These are phyloP conservation scores for Talaromyces rugulosus DNA, from an alignment of 2,329 filamentous ascomycete species.

Conservation along the genomic window DNA sequence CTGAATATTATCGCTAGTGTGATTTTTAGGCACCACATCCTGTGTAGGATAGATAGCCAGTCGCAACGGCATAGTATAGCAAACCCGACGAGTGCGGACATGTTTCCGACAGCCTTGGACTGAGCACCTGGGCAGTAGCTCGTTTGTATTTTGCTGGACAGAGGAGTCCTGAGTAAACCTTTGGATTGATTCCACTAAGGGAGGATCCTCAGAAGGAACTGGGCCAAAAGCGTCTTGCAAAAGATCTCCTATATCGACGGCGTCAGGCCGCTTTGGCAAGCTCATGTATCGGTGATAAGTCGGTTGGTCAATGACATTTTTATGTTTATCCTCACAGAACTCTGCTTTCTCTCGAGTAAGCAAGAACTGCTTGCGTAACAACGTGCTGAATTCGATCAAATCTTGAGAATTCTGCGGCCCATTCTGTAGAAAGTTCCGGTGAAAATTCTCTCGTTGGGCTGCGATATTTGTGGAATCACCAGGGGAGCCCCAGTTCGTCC, in stretches of 20 bases:
- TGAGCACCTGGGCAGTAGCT: neutral
- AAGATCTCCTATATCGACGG: neutral
- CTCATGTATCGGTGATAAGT: neutral
- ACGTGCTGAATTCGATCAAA: neutral
- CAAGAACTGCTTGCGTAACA: constrained; percentile 9
- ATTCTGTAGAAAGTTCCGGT: neutral
- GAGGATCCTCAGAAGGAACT: neutral
- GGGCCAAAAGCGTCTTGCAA: neutral
- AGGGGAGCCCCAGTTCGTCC: neutral
- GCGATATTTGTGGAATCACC: neutral
- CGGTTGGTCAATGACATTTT: neutral
- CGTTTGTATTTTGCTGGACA: neutral
- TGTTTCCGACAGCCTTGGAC: constrained; percentile 3
- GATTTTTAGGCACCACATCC: constrained; percentile 19
- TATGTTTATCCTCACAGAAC: neutral
- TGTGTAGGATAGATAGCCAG: constrained; percentile 21
- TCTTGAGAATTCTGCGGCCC: neutral
- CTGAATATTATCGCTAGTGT: constrained; percentile 21
- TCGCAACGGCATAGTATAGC: constrained; percentile 28
- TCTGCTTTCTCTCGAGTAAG: neutral
- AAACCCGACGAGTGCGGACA: constrained; percentile 24
- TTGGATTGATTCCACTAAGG: neutral
- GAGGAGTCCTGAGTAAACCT: neutral
- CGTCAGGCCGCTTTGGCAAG: neutral
- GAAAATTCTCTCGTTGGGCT: neutral